Percentiles rank a stretch among this genome's conserved stretches.
These are phyloP conservation scores for Bipolaris sorokiniana DNA, from an alignment of 2,329 filamentous ascomycete genomes.

Conservation along the genomic window DNA sequence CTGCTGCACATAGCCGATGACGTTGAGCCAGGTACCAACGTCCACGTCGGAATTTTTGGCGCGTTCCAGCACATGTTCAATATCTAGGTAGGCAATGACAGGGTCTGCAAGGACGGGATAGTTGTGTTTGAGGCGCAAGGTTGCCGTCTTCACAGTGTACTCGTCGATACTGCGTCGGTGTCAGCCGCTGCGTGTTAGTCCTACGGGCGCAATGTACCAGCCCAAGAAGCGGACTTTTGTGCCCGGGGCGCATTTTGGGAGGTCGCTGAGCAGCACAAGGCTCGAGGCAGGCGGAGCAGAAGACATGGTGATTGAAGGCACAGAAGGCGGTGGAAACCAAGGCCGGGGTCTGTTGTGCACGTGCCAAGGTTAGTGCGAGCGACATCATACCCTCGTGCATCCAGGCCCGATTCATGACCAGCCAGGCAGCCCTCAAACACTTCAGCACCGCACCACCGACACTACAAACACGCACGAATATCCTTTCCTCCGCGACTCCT, in stretches of 20 bases:
- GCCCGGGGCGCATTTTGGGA: constrained; percentile 57
- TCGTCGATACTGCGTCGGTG: constrained; percentile 59
- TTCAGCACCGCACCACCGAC: constrained; percentile 18
- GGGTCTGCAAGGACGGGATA: constrained; percentile 55
- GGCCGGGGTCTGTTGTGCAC: constrained; percentile 21
- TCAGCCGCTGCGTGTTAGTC: constrained; percentile 15
- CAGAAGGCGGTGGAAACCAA: constrained; percentile 19
- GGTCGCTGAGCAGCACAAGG: constrained; percentile 57
- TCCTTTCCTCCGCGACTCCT: neutral
- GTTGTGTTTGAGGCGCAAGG: constrained; percentile 71
- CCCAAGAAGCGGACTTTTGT: constrained; percentile 92
- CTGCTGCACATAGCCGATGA: constrained; percentile 75
- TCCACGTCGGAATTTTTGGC: constrained; percentile 68
- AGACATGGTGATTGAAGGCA: constrained; percentile 27
- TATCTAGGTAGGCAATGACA: constrained; percentile 67
- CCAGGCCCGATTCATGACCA: constrained; percentile 27
- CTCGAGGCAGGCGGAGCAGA: constrained; percentile 62
- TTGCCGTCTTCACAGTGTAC: constrained; percentile 64
- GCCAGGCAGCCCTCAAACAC: constrained; percentile 24
- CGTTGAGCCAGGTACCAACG: constrained; percentile 85
- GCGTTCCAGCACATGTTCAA: constrained; percentile 71
- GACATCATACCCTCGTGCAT: constrained; percentile 35
- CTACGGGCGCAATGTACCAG: constrained; percentile 67
- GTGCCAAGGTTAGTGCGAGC: constrained; percentile 27
- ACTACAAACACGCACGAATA: constrained; percentile 7